Base-by-base conservation (phyloP, 2,329 filamentous ascomycete species). In the Beauveria caledonica region DNA sequence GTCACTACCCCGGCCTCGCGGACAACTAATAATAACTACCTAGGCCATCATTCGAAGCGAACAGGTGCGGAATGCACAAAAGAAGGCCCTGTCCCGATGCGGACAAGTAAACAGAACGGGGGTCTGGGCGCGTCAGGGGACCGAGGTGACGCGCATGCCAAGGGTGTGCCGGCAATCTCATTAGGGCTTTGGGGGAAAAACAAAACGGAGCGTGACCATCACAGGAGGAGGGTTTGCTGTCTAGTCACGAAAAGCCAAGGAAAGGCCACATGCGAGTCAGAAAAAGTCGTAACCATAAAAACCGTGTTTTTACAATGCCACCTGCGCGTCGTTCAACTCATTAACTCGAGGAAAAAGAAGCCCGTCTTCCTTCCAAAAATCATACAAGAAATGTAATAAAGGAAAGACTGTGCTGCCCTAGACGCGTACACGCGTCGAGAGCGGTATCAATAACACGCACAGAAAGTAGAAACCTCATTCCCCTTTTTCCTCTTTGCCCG, bases 91-190 rank as follows among this genome's bases (percentile, higher is more conserved):
- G 19, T 52, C 54, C 54, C 44, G 54, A 57, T 57, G 36, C 44
- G 44, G 54, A 57, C 44, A 57, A 57, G 54, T 57, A 57, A 57
- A 57, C 54, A 57, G 49, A 57, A 39, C 15, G 13, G 17, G n/a
- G 11, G 53, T 25, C 11, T 9, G 9, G 40, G 44, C 54, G 54
- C 54, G 54, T 57, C 54, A 17, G 45, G 25, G 54, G 54, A 40
- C 15, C 54, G 29, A 55, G 44, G 27, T 29, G 54, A 58, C 54
- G 45, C 29, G 54, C 27, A 58, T 8, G 29, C 44, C 44, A 29
- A 58, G 23, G 27, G 25, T 45, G 11, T 9, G 21, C 23, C n/a
- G 9, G 45, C 29, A 39, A 52, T 25, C 29, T 25, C 15, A n/a
- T 9, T 52, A 36, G 45, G 45, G 45, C 45, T 49, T 9, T 5